Base-by-base conservation (phyloP, 306 rosid genomes). In the Erythrophleum fordii region DNA sequence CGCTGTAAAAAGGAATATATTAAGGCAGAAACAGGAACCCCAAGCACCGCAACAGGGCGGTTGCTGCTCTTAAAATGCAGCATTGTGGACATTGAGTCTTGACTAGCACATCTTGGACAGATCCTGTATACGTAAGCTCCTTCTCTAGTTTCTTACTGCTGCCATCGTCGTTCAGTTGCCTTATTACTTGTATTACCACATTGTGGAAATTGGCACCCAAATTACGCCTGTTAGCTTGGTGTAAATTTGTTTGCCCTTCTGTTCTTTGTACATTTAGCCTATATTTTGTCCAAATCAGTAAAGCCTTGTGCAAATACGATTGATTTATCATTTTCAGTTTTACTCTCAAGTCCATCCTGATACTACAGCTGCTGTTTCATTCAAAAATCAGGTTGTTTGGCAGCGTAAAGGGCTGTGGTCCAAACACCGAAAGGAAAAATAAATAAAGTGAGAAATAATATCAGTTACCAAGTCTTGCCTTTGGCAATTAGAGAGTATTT, bases 21-120 rank as follows among this genome's bases (percentile, higher is more conserved):
- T 90, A 81, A 93, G 91, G 86, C 97, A 75, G 83, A 90, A 91
- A 66, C 94, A 84, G 73, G 94, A 89, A 80, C 61, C 87, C 61
- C 91, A 90, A 77, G 73, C 89, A 61, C 80, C 90, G 44, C 85
- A 84, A 75, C 74, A 72, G 29, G 80, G 87, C 23, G 86, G 83
- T 49, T 95, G 99, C 77, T 95, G 99, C 82, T 80, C 85, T 12
- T 95, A 82, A 89, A 85, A 41, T 48, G 46, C 77, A 41, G 41
- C 80, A 16, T 12, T 22, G 29, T 20, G 60, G 72, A 59, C 81
- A 72, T 46, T 11, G 56, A 65, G 75, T 73, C 76, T 37, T 72
- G 83, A 79, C 83, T 76, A 79, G 46, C 71, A 73, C 75, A 67
- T 75, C 71, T 79, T 58, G 86, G 76, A 83, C 87, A 75, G 72